These are phyloP conservation scores for Platismatia glauca DNA, from an alignment of 495 filamentous ascomycete genomes.

Conservation along the genomic window DNA sequence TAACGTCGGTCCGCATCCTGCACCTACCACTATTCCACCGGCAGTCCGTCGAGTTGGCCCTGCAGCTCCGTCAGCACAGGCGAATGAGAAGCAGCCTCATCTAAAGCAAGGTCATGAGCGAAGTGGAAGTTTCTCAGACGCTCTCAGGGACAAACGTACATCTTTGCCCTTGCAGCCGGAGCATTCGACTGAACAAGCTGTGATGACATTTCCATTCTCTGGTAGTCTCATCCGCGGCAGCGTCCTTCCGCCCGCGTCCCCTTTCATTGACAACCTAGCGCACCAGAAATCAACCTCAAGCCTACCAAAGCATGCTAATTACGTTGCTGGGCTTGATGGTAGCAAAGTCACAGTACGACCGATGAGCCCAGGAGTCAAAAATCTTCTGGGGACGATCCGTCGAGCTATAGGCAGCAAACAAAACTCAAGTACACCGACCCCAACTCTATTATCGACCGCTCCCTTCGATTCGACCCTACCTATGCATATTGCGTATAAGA, in stretches of 20 bases:
- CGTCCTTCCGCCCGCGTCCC: constrained; percentile 63
- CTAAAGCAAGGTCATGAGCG: constrained; percentile 54
- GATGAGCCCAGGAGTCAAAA: constrained; percentile 64
- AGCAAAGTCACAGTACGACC: constrained; percentile 28
- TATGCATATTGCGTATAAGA: constrained; percentile 39
- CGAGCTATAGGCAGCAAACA: constrained; percentile 72
- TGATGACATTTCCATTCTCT: constrained; percentile 59
- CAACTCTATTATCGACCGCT: constrained; percentile 12
- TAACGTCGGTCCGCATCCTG: constrained; percentile 54
- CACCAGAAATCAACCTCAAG: constrained; percentile 35
- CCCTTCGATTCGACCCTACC: constrained; percentile 36
- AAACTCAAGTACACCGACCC: constrained; percentile 35
- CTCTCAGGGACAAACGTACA: constrained; percentile 62
- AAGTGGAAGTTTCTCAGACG: constrained; percentile 78
- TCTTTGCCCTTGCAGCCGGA: constrained; percentile 45
- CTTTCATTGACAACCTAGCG: constrained; percentile 64
- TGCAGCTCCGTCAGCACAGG: constrained; percentile 22
- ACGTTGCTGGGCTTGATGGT: constrained; percentile 10
- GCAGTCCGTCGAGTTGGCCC: constrained; percentile 27
- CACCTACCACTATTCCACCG: constrained; percentile 44
- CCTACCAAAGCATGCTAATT: constrained; percentile 13
- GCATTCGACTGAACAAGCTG: constrained; percentile 36
- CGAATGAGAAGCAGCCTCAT: constrained; percentile 24
- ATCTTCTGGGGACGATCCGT: constrained; percentile 76
- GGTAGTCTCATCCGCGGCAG: constrained; percentile 81